A percentile compares a stretch with the other conserved stretches of the same genome.
These are phyloP conservation scores for Heteromeles arbutifolia DNA, from an alignment of 306 rosid genomes.

Conservation along the genomic window DNA sequence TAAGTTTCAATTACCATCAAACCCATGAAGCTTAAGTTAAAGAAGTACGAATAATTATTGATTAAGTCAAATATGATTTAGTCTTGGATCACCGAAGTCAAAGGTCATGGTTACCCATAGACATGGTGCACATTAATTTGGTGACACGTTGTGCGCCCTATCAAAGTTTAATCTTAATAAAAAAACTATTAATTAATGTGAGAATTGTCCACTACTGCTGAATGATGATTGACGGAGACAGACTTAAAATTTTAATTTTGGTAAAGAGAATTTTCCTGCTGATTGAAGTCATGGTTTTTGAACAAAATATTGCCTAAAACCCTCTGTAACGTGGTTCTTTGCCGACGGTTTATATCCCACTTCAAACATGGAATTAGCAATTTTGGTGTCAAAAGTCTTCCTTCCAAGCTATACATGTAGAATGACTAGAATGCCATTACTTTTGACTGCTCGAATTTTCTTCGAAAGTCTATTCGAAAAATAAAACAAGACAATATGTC, in stretches of 20 bases:
- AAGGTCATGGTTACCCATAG: not conserved
- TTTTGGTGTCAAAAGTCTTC: not conserved
- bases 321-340: not conserved
- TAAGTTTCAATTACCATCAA: not conserved
- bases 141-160: not conserved
- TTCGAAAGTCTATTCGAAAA: not conserved
- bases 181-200: too few species aligned
- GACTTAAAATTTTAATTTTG: not conserved
- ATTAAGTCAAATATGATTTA: not conserved
- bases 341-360: not conserved
- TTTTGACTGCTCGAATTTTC: not conserved
- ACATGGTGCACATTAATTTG: not conserved
- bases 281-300: not conserved
- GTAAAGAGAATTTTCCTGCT: too few species aligned
- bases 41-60: not conserved
- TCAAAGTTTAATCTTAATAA: not conserved
- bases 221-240: not conserved
- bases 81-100: not conserved
- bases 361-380: not conserved
- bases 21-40: not conserved
- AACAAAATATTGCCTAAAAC: not conserved
- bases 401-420: not conserved
- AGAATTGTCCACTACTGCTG: too few species aligned
- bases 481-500: not conserved
- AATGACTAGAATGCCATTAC: conserved; percentile 7